A percentile compares a stretch with the other conserved stretches of the same genome.
Conservation (phyloP, 2,329 filamentous ascomycete species). For the Emergomyces orientalis region DNA sequence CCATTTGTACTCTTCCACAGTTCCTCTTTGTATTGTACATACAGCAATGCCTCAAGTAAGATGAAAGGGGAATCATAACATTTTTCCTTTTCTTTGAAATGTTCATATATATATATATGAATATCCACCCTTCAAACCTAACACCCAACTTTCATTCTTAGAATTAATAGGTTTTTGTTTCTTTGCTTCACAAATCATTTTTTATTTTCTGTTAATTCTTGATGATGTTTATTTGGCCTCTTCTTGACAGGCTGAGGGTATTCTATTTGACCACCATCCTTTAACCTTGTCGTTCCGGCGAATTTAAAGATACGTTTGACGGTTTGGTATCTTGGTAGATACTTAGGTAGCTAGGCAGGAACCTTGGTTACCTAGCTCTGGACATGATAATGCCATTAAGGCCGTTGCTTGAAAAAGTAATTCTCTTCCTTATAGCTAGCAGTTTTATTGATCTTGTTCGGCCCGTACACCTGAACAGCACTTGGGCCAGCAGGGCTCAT, state of each 20-base stretch:
- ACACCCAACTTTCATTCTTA: background rate
- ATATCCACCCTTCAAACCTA: background rate
- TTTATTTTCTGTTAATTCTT: background rate
- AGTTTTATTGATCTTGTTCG: too few relatives aligned
- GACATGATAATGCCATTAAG: background rate
- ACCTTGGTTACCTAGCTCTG: background rate
- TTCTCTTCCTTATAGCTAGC: background rate
- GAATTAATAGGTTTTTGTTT: background rate
- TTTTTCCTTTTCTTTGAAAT: background rate
- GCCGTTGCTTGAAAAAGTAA: background rate
- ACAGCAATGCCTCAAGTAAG: background rate
- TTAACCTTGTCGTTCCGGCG: too few relatives aligned
- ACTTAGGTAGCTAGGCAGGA: background rate
- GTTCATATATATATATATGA: background rate
- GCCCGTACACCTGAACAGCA: background rate
- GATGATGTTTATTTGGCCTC: background rate
- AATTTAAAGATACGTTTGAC: background rate
- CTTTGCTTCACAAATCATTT: background rate
- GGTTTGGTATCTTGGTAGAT: background rate
- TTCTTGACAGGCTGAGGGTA: background rate
- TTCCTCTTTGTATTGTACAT: background rate
- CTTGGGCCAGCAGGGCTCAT: background rate
- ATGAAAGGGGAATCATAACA: background rate
- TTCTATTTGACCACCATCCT: background rate
- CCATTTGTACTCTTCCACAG: background rate